Evolutionary conservation across 2,329 filamentous ascomycete genomes (phyloP).

Genomic region (Penicillium sp.): DNA sequence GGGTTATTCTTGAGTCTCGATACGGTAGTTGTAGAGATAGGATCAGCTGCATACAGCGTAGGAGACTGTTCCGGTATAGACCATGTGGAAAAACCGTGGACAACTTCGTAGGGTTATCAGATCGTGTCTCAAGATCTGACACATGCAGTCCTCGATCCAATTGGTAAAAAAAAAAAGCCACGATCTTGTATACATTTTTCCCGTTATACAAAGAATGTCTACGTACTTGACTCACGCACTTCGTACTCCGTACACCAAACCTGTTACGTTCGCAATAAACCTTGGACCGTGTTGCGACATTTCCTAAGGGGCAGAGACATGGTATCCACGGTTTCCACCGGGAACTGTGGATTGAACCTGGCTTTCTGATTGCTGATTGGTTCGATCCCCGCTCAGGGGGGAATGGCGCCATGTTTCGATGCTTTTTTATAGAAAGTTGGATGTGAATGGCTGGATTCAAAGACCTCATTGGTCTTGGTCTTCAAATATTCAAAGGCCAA

Average conservation of each 20-base stretch:
- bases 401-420: conserved; percentile 4
- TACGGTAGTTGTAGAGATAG: too few species aligned
- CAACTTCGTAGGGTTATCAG: conserved; percentile 11
- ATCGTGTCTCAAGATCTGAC: conserved; percentile 17
- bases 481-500: too few species aligned
- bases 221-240: too few species aligned
- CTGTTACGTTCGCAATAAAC: background rate
- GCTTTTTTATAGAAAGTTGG: conserved; percentile 4
- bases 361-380: conserved; percentile 11
- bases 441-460: background rate
- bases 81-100: background rate
- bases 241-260: background rate
- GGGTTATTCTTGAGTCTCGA: too few species aligned
- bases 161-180: conserved; percentile 1
- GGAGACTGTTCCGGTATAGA: too few species aligned
- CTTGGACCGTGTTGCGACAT: background rate
- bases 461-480: background rate
- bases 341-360: conserved; percentile 9
- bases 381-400: conserved; percentile 15
- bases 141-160: background rate
- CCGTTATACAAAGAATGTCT: too few species aligned
- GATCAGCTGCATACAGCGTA: too few species aligned
- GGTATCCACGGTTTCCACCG: conserved; percentile 13
- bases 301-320: conserved; percentile 2
- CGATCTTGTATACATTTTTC: background rate